Conservation (phyloP, 1,284 basidiomycete genomes). For the Thelephora terrestris region DNA sequence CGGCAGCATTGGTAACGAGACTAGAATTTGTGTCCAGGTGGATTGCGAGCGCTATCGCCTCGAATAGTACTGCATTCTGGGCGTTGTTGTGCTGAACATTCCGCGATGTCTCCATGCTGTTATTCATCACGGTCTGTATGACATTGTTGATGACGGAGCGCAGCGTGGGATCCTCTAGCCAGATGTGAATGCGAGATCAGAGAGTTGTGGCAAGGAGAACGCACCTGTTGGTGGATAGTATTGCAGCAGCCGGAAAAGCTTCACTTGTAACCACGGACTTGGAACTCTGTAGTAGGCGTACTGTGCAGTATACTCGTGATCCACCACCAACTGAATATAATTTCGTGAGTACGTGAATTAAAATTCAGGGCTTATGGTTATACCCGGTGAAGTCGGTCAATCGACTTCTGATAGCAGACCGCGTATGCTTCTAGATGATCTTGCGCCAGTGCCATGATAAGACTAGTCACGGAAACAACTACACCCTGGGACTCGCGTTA, state of each 20-base stretch:
- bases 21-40: constrained; percentile 91
- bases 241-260: constrained; percentile 86
- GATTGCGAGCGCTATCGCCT: constrained; percentile 95
- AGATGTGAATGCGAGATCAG: constrained; percentile 2
- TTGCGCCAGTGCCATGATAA: constrained; percentile 94
- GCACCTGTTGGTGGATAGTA: constrained; percentile 91
- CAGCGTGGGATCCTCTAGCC: constrained; percentile 73
- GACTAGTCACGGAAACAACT: constrained; percentile 84
- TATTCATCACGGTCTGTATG: constrained; percentile 85
- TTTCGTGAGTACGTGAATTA: constrained; percentile 10
- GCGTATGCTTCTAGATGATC: constrained; percentile 85
- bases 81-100: constrained; percentile 99
- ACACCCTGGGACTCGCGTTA: constrained; percentile 56
- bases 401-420: constrained; percentile 91
- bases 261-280: constrained; percentile 96
- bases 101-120: constrained; percentile 84
- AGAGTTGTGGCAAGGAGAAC: constrained; percentile 11
- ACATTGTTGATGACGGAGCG: constrained; percentile 74
- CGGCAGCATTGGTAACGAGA: constrained; percentile 83
- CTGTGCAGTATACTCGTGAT: constrained; percentile 79
- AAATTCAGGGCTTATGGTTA: constrained; percentile 17
- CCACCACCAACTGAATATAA: constrained; percentile 67
- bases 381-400: constrained; percentile 81
- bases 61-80: constrained; percentile 96
- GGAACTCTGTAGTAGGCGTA: constrained; percentile 98